These are phyloP conservation scores for Penicillium occitanis DNA, from an alignment of 2,329 filamentous ascomycete species.

Conservation along the genomic window DNA sequence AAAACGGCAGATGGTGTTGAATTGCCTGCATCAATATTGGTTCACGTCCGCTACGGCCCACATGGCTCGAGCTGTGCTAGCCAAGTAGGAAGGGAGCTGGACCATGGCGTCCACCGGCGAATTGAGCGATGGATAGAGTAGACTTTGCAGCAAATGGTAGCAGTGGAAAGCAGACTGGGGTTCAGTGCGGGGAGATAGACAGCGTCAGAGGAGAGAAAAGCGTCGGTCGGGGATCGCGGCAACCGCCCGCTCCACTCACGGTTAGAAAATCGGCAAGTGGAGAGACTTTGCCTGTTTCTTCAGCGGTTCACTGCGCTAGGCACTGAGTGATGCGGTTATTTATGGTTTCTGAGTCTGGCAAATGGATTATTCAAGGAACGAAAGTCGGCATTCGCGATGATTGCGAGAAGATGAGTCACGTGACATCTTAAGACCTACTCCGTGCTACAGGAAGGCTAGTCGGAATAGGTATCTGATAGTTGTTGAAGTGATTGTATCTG, in stretches of 20 bases:
- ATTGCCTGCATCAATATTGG: not conserved
- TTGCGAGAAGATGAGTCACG: not conserved
- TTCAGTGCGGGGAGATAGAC: constrained; percentile 7
- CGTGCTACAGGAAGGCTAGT: not conserved
- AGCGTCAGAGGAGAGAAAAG: not conserved
- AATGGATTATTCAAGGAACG: not conserved
- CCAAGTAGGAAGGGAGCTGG: not conserved
- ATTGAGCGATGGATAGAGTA: not conserved
- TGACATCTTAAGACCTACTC: constrained; percentile 1
- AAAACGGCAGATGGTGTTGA: constrained; percentile 14
- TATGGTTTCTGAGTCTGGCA: not conserved
- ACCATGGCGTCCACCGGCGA: constrained; percentile 1
- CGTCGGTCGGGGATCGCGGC: constrained; percentile 9
- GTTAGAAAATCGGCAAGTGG: constrained; percentile 23
- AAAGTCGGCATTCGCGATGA: not conserved
- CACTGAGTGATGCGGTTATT: not conserved
- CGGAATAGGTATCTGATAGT: not conserved
- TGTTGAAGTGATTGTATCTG: not conserved
- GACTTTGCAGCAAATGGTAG: not conserved
- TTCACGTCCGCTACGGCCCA: constrained; percentile 1
- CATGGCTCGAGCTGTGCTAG: not conserved
- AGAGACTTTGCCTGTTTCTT: not conserved
- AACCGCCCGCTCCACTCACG: constrained; percentile 12
- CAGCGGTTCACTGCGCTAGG: not conserved
- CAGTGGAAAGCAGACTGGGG: not conserved